These are phyloP conservation scores for Erysiphe neolycopersici DNA, from an alignment of 2,329 filamentous ascomycete species.

Conservation along the genomic window DNA sequence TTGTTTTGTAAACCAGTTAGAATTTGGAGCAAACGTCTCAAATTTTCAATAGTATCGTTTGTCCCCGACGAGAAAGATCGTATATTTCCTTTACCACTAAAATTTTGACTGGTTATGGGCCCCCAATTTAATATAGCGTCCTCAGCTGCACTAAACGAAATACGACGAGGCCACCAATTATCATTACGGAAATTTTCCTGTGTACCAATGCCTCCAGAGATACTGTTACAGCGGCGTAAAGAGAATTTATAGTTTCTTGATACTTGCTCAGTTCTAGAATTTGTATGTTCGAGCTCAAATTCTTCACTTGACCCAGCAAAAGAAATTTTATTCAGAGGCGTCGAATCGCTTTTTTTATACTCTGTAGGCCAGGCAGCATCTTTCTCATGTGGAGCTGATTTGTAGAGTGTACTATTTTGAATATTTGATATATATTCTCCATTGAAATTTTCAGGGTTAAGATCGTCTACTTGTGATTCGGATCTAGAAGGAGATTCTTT, in stretches of 20 bases:
- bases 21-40: constrained; percentile 24
- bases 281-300: constrained; percentile 27
- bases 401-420: background rate
- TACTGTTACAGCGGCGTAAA: constrained; percentile 35
- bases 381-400: background rate
- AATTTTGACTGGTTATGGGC: constrained; percentile 20
- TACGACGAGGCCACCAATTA: constrained; percentile 38
- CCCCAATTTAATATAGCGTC: constrained; percentile 47
- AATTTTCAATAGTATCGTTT: constrained; percentile 21
- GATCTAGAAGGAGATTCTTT: constrained; percentile 2
- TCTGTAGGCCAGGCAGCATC: background rate
- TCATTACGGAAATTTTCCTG: constrained; percentile 21
- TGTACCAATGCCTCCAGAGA: constrained; percentile 15
- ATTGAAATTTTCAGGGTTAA: background rate
- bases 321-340: constrained; percentile 22
- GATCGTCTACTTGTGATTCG: background rate
- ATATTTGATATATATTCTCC: background rate
- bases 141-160: constrained; percentile 52
- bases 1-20: constrained; percentile 24
- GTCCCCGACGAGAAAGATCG: background rate
- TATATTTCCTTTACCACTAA: constrained; percentile 12
- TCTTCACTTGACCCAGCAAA: constrained; percentile 33
- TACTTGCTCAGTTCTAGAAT: constrained; percentile 22
- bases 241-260: constrained; percentile 19
- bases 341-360: constrained; percentile 5